These are phyloP conservation scores for Elasticomyces elasticus DNA, from an alignment of 495 filamentous ascomycete species.

Conservation along the genomic window DNA sequence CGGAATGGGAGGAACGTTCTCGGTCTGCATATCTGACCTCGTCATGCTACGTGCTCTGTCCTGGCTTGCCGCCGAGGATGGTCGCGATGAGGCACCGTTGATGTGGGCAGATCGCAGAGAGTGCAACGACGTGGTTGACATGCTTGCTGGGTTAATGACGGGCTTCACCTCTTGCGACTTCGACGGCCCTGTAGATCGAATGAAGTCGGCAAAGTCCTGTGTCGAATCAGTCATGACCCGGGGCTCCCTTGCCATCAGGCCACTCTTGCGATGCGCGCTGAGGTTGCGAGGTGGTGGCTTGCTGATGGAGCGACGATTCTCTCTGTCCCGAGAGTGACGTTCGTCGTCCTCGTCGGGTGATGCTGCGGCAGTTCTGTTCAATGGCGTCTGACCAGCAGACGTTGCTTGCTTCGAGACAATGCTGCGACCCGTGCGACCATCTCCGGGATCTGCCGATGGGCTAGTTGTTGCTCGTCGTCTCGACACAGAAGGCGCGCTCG, in stretches of 20 bases:
- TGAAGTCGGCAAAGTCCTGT: constrained; percentile 74
- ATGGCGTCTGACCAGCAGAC: not conserved
- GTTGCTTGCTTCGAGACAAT: constrained; percentile 11
- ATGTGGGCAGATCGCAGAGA: constrained; percentile 15
- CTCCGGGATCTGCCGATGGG: not conserved
- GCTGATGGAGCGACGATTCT: constrained; percentile 8
- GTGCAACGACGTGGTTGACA: constrained; percentile 17
- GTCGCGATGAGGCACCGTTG: constrained; percentile 8
- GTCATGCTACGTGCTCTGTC: constrained; percentile 9
- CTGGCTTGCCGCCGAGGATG: constrained; percentile 6
- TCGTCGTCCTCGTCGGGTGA: not conserved
- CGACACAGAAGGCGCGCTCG: constrained; percentile 13
- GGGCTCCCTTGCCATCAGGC: constrained; percentile 52
- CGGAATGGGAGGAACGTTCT: constrained; percentile 16
- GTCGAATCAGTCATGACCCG: constrained; percentile 53
- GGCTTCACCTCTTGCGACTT: constrained; percentile 27
- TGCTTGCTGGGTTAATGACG: constrained; percentile 8
- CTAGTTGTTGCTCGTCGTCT: not conserved
- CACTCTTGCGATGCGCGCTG: constrained; percentile 6
- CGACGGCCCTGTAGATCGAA: constrained; percentile 68
- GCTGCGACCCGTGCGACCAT: constrained; percentile 12
- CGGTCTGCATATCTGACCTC: not conserved
- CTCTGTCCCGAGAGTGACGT: not conserved
- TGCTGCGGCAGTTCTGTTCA: not conserved
- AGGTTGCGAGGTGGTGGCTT: constrained; percentile 13